Evolutionary conservation across 192 early-diverging fungal genomes (phyloP), one percentile per base, ranked within the genome.

Genomic region (Kickxella alabastrina): DNA sequence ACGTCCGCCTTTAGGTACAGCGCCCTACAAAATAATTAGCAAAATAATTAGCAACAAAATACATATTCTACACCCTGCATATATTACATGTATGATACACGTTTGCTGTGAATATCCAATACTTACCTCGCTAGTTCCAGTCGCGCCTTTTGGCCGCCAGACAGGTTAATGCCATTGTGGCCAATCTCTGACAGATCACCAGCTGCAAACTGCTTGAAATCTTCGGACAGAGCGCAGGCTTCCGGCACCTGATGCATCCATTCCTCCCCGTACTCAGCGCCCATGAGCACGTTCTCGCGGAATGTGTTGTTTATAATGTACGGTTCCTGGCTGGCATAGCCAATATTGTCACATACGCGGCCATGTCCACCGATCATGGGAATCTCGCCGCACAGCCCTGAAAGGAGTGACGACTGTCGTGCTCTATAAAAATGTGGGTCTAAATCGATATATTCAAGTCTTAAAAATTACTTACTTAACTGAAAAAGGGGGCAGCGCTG

Each of bases 311-410:
- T 48, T 26, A 71, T 23, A 2, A 79, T 58, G n/a, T 37, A 58
- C 1, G 77, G 66, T 49, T 57, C 51, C 47, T 77, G 75, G 12
- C 40, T 34, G n/a, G 66, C 61, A 17, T 66, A 77, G 25, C 62
- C 63, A 21, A 71, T 62, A 3, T 64, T 58, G 2, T 89, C 91
- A 34, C 82, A 66, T 10, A 93, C 43, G 26, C 54, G 66, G 4
- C 92, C 90, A 6, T 77, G 65, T 6, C 90, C 91, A 14, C 49
- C 51, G 3, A 75, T 39, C 54, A 84, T 78, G 31, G 88, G 85
- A 85, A 93, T 95, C 64, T 96, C 92, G 8, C 87, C 79, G 50
- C 89, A 87, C 12, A 90, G 61, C 0, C 84, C 66, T 0, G 60
- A 54, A 17, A 90, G 59, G 49, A 91, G 69, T 42, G n/a, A n/a